A percentile compares a stretch with the other conserved stretches of the same genome.
Conservation (phyloP, 371 early-diverging fungal genomes). For the Mucor velutinosus region DNA sequence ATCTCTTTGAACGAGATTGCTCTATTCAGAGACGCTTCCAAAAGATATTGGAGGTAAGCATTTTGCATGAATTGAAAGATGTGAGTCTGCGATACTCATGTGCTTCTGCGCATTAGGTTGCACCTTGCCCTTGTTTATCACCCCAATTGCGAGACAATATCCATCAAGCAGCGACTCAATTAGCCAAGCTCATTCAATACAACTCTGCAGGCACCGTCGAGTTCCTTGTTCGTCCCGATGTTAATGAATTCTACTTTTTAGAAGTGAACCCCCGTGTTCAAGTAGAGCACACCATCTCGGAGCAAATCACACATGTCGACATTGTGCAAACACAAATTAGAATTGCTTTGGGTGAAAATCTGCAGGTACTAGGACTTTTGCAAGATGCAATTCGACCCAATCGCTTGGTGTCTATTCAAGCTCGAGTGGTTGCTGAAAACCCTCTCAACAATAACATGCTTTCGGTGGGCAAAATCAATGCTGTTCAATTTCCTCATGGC, state of each 20-base stretch:
- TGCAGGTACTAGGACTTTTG: constrained; percentile 16
- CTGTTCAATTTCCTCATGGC: constrained; percentile 31
- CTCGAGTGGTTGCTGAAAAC: constrained; percentile 47
- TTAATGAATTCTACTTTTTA: constrained; percentile 33
- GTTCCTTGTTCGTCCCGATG: constrained; percentile 66
- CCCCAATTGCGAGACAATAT: constrained; percentile 23
- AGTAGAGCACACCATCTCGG: constrained; percentile 63
- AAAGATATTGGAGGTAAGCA: constrained; percentile 75
- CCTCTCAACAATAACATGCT: constrained; percentile 42
- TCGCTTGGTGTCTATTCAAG: constrained; percentile 41
- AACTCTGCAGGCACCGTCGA: constrained; percentile 77
- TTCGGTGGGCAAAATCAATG: constrained; percentile 37
- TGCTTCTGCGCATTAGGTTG: constrained; percentile 19
- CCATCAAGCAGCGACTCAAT: constrained; percentile 29
- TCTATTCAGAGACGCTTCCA: constrained; percentile 86
- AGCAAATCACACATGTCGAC: constrained; percentile 90
- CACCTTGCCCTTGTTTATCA: constrained; percentile 41
- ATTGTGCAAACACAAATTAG: constrained; percentile 53
- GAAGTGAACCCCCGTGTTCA: constrained; percentile 44
- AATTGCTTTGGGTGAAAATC: constrained; percentile 34
- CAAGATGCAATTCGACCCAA: constrained; percentile 17
- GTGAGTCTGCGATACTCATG: background rate
- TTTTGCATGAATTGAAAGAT: background rate
- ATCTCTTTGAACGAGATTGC: constrained; percentile 88
- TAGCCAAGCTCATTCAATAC: constrained; percentile 32